Conservation (phyloP, 2,329 filamentous ascomycete genomes). For the Cryphonectria carpinicola region DNA sequence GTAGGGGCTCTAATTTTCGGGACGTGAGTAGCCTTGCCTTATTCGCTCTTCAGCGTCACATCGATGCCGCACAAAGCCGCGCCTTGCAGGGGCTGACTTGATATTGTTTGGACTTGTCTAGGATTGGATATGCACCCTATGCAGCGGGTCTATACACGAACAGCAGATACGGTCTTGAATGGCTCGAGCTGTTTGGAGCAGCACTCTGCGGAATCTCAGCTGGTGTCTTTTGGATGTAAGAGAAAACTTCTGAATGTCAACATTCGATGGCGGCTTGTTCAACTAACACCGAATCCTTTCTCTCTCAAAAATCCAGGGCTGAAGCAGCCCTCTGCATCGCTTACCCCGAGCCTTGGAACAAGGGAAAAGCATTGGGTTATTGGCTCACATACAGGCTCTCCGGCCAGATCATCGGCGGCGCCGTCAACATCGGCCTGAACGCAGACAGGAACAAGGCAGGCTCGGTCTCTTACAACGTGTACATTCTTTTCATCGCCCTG, state of each 20-base stretch:
- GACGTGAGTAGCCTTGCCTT: conserved; percentile 48
- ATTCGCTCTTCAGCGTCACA: neutral
- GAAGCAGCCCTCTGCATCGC: conserved; percentile 74
- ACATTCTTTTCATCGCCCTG: conserved; percentile 70
- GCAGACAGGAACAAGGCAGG: conserved; percentile 57
- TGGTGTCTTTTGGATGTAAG: conserved; percentile 71
- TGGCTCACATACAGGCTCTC: conserved; percentile 62
- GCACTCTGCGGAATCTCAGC: conserved; percentile 72
- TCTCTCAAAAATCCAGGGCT: conserved; percentile 39
- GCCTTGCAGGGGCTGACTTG: neutral
- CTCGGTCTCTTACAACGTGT: conserved; percentile 71
- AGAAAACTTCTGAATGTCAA: neutral
- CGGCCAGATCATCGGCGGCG: conserved; percentile 65
- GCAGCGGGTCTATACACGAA: conserved; percentile 74
- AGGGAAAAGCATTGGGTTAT: conserved; percentile 66
- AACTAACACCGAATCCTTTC: neutral
- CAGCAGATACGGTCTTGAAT: conserved; percentile 70
- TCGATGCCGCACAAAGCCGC: neutral
- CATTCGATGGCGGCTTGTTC: too few relatives aligned
- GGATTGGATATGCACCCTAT: conserved; percentile 70
- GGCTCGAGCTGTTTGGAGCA: conserved; percentile 70
- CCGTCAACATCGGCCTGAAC: conserved; percentile 72
- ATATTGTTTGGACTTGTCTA: conserved; percentile 29
- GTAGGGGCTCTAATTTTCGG: conserved; percentile 68
- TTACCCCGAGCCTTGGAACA: conserved; percentile 72